Conservation (phyloP, 2,329 filamentous ascomycete genomes). For the Dactylellina sp. region DNA sequence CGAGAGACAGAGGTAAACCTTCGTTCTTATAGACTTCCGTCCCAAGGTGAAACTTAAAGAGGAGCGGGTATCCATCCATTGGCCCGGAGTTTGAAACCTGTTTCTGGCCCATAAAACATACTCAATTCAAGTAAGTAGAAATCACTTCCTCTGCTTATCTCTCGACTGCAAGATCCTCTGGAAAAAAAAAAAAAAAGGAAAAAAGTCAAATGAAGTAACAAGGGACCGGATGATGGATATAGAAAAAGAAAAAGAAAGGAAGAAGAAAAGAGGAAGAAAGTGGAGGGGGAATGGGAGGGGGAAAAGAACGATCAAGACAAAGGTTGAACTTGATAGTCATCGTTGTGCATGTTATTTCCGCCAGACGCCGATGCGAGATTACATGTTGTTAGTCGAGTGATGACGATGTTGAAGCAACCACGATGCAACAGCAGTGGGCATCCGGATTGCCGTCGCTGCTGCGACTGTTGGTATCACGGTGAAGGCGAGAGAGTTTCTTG, state of each 20-base stretch:
- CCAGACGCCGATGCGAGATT: constrained; percentile 3
- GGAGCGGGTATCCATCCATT: constrained; percentile 9
- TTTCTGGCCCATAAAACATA: constrained; percentile 34
- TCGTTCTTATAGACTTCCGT: constrained; percentile 39
- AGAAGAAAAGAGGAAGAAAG: background rate
- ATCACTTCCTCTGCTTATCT: too few relatives aligned
- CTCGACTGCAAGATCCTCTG: too few relatives aligned
- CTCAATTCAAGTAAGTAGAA: too few relatives aligned
- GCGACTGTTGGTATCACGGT: background rate
- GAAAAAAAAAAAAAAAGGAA: too few relatives aligned
- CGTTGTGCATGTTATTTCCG: too few relatives aligned
- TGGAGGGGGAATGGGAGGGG: constrained; percentile 2
- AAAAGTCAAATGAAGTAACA: constrained; percentile 1
- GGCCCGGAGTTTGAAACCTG: constrained; percentile 34
- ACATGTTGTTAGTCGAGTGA: background rate
- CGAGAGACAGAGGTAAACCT: constrained; percentile 2
- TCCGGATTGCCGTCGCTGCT: background rate
- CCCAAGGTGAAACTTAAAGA: constrained; percentile 15
- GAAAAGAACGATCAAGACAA: constrained; percentile 10
- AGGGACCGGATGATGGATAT: background rate
- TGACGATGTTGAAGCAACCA: background rate
- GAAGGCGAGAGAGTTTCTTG: constrained; percentile 1
- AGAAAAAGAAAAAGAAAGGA: constrained; percentile 7
- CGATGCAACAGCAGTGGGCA: background rate
- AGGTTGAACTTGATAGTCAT: too few relatives aligned